Conservation (phyloP, 345 rosid species). For the Iberis pinnata region DNA sequence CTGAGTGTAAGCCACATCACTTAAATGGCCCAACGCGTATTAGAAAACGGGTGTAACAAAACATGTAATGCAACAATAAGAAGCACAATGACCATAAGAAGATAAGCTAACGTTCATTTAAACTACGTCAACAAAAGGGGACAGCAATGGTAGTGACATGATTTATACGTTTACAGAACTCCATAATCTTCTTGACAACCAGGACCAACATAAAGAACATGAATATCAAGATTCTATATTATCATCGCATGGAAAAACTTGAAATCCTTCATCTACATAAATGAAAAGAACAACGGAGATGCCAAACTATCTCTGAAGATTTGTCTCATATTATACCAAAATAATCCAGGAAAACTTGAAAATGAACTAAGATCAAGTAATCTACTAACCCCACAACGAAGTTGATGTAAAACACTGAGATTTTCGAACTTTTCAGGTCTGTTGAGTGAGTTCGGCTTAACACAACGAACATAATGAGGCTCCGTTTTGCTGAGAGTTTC, state of each 20-base stretch:
- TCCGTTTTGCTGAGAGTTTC: slow-evolving; percentile 88
- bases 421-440: slow-evolving; percentile 86
- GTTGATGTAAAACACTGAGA: slow-evolving; percentile 73
- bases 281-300: slow-evolving; percentile 7
- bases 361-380: slow-evolving; percentile 13
- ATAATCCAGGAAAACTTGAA: slow-evolving; percentile 8
- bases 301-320: slow-evolving; percentile 15
- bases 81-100: slow-evolving; percentile 1
- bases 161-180: neutral
- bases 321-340: neutral
- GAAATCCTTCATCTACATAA: neutral
- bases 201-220: neutral
- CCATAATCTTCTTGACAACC: neutral
- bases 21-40: neutral
- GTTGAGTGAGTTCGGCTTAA: slow-evolving; percentile 91
- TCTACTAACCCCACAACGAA: slow-evolving; percentile 91
- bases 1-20: slow-evolving; percentile 15
- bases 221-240: slow-evolving; percentile 12
- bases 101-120: neutral
- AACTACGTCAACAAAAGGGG: neutral
- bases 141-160: neutral
- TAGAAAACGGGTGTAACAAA: neutral
- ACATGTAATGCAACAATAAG: slow-evolving; percentile 1
- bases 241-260: slow-evolving; percentile 11
- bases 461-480: slow-evolving; percentile 98